These are phyloP conservation scores for Cercospora zeae-maydis DNA, from an alignment of 2,329 filamentous ascomycete species.

Conservation along the genomic window DNA sequence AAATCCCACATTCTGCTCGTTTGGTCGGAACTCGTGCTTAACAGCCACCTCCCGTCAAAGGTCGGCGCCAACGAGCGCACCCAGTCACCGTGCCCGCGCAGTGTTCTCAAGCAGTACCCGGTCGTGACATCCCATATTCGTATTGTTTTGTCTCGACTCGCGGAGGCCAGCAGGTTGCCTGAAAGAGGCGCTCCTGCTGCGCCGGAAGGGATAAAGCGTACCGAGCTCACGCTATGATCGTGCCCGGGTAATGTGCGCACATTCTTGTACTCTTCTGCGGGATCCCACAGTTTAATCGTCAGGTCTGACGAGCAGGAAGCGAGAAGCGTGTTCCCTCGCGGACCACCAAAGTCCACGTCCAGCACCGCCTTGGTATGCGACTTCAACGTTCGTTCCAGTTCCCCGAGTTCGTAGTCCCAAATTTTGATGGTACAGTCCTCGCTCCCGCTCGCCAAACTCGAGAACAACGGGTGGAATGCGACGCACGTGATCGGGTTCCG, in stretches of 20 bases:
- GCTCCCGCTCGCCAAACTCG: constrained; percentile 81
- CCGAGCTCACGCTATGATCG: constrained; percentile 84
- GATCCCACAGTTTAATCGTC: constrained; percentile 94
- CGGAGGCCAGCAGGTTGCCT: constrained; percentile 80
- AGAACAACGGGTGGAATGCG: constrained; percentile 89
- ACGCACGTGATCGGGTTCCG: constrained; percentile 78
- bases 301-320: constrained; percentile 84
- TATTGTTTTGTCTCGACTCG: constrained; percentile 78
- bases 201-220: constrained; percentile 83
- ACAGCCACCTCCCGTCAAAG: constrained; percentile 74
- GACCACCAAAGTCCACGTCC: constrained; percentile 87
- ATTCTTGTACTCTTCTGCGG: constrained; percentile 89
- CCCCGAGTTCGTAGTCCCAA: constrained; percentile 94
- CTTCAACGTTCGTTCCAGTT: constrained; percentile 85
- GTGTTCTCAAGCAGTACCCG: constrained; percentile 87
- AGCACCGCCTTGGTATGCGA: constrained; percentile 85
- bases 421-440: constrained; percentile 95
- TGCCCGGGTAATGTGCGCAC: constrained; percentile 87
- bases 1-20: constrained; percentile 84
- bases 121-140: constrained; percentile 91
- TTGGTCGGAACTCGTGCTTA: constrained; percentile 80
- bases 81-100: constrained; percentile 82
- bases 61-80: constrained; percentile 84
- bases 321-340: constrained; percentile 71
- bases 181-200: constrained; percentile 73